phyloP scores from a whole-genome alignment of 768 basidiomycete genomes.

The Macrocybe gigantea region DNA sequence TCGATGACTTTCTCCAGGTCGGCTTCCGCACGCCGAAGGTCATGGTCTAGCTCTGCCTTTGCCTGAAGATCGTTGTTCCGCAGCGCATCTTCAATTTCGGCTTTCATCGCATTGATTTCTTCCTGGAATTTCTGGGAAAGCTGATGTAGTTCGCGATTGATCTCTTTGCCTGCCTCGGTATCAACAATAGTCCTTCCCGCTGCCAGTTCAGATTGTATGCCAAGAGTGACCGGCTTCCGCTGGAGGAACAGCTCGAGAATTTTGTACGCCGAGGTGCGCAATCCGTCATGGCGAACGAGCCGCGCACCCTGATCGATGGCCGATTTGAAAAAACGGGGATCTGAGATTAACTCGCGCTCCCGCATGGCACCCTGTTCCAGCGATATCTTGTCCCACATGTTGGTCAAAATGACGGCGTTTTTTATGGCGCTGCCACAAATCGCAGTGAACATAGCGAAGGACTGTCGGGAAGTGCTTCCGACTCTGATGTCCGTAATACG shows the following conservation, averaged over 20 bases:
- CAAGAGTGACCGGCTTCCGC: background rate
- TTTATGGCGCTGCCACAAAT: conserved; percentile 34
- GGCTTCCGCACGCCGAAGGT: too few relatives aligned
- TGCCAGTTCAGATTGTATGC: conserved; percentile 2
- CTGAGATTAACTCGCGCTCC: conserved; percentile 23
- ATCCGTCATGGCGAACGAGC: conserved; percentile 26
- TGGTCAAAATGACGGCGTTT: conserved; percentile 39
- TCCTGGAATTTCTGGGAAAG: too few relatives aligned
- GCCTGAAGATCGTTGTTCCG: too few relatives aligned
- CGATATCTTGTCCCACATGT: conserved; percentile 34
- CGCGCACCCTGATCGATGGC: conserved; percentile 31
- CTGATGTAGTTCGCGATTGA: too few relatives aligned
- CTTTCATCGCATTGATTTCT: too few relatives aligned
- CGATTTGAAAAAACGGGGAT: conserved; percentile 30
- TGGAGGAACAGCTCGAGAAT: conserved; percentile 23
- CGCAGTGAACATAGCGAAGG: conserved; percentile 37
- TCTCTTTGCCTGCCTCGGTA: conserved; percentile 1
- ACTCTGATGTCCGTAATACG: conserved; percentile 31
- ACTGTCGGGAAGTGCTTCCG: conserved; percentile 29
- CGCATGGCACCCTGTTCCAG: conserved; percentile 23
- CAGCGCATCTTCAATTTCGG: too few relatives aligned
- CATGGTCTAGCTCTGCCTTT: too few relatives aligned
- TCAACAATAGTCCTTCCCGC: background rate
- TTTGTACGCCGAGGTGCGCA: conserved; percentile 21
- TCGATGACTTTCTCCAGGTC: too few relatives aligned